Evolutionary conservation across 495 filamentous ascomycete species (phyloP).

Genomic region (Hamigera avellanea): DNA sequence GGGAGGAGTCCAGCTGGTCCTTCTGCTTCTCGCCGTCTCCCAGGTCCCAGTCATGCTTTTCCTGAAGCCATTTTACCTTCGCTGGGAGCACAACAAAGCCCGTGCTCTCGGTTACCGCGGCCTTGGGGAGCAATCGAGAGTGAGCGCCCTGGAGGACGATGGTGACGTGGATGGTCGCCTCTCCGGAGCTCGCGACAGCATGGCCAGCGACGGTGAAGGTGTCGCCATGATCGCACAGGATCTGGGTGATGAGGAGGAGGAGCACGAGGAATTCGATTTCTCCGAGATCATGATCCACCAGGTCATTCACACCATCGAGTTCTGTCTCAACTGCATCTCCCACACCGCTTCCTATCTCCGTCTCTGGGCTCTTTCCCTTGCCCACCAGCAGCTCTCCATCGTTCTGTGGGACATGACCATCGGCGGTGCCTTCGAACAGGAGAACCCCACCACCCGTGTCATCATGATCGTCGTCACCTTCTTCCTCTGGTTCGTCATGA

Average conservation of each 20-base stretch:
- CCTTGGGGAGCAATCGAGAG: constrained; percentile 74
- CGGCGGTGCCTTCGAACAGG: constrained; percentile 51
- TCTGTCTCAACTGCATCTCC: constrained; percentile 97
- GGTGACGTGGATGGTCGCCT: constrained; percentile 38
- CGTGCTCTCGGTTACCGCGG: constrained; percentile 82
- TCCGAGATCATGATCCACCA: constrained; percentile 96
- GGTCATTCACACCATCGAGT: constrained; percentile 98
- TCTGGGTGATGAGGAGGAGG: constrained; percentile 56
- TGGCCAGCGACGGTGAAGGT: constrained; percentile 74
- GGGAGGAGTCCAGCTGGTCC: constrained; percentile 54
- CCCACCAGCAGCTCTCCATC: constrained; percentile 92
- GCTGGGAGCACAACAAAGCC: constrained; percentile 83
- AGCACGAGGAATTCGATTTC: constrained; percentile 95
- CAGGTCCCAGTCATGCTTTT: constrained; percentile 89
- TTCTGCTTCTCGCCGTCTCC: constrained; percentile 72
- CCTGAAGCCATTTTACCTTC: constrained; percentile 88
- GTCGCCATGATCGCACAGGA: constrained; percentile 87
- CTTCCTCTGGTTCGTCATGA: constrained; percentile 79
- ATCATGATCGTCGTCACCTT: constrained; percentile 72
- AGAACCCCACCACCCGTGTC: constrained; percentile 54
- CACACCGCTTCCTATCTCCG: constrained; percentile 98
- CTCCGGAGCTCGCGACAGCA: constrained; percentile 48
- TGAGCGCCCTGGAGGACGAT: constrained; percentile 82
- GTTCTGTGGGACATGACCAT: constrained; percentile 98
- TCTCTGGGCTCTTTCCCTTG: constrained; percentile 94